Conservation (phyloP, 371 early-diverging fungal species). For the Nematocida sp. region DNA sequence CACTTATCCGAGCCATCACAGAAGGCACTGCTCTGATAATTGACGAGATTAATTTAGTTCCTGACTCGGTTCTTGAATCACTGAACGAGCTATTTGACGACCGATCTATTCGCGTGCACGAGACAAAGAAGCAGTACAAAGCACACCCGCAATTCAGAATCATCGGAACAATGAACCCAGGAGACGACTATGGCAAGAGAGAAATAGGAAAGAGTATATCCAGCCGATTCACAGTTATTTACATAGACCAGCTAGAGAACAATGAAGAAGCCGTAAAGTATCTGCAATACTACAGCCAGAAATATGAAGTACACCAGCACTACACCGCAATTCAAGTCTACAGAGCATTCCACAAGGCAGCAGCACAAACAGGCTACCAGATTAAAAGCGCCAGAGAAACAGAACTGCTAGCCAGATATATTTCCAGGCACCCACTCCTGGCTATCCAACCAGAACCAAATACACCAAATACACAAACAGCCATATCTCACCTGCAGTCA, state of each 20-base stretch:
- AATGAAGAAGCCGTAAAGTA: slow-evolving; percentile 52
- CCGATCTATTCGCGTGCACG: slow-evolving; percentile 79
- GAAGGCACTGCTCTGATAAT: slow-evolving; percentile 85
- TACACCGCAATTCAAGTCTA: background rate
- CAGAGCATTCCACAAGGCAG: slow-evolving; percentile 24
- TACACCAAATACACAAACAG: background rate
- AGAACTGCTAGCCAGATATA: slow-evolving; percentile 24
- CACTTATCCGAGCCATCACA: slow-evolving; percentile 81
- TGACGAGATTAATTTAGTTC: slow-evolving; percentile 98
- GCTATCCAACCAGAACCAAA: background rate
- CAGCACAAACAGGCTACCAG: background rate
- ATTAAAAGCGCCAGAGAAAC: slow-evolving; percentile 38
- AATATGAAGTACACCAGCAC: slow-evolving; percentile 3
- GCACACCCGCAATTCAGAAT: slow-evolving; percentile 76
- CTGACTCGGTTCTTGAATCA: slow-evolving; percentile 94
- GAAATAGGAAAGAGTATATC: slow-evolving; percentile 95
- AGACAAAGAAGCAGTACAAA: slow-evolving; percentile 72
- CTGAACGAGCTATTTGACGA: slow-evolving; percentile 87
- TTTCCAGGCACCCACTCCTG: background rate
- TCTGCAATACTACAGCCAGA: slow-evolving; percentile 40
- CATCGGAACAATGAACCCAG: slow-evolving; percentile 99
- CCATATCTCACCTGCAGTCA: background rate
- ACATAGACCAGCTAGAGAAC: slow-evolving; percentile 61
- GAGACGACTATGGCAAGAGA: slow-evolving; percentile 97
- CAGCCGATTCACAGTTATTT: slow-evolving; percentile 96